These are phyloP conservation scores for Rubroboletus pulcherrimus DNA, from an alignment of 768 basidiomycete species.

Conservation along the genomic window DNA sequence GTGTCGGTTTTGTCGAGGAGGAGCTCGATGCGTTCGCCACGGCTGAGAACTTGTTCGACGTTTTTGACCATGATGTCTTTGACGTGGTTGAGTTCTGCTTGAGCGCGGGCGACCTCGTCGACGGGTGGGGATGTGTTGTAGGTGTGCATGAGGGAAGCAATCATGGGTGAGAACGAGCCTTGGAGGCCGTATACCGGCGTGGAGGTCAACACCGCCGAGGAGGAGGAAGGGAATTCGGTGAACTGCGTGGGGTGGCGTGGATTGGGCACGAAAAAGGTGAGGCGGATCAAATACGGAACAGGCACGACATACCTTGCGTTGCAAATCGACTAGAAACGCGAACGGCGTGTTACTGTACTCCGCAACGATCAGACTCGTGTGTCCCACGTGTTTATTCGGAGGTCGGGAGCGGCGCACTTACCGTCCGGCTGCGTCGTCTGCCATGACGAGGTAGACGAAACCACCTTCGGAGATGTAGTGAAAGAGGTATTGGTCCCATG, in stretches of 20 bases:
- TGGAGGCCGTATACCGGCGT: conserved; percentile 64
- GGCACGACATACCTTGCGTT: conserved; percentile 54
- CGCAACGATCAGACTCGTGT: neutral
- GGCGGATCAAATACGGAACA: neutral
- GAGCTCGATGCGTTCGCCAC: conserved; percentile 94
- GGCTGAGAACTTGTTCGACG: conserved; percentile 90
- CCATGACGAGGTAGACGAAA: conserved; percentile 88
- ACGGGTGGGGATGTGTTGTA: conserved; percentile 86
- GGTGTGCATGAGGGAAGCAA: conserved; percentile 74
- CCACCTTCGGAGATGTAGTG: conserved; percentile 92
- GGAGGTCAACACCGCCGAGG: conserved; percentile 45
- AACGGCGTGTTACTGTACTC: conserved; percentile 80
- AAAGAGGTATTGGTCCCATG: conserved; percentile 91
- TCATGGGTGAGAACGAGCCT: conserved; percentile 64
- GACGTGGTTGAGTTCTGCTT: conserved; percentile 82
- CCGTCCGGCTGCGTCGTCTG: conserved; percentile 90
- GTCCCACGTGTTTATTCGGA: neutral
- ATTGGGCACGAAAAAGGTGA: too few species aligned
- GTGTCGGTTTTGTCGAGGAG: conserved; percentile 96
- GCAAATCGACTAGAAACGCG: conserved; percentile 84
- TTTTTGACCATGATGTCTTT: conserved; percentile 99
- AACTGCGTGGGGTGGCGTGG: conserved; percentile 40
- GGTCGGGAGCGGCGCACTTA: conserved; percentile 30
- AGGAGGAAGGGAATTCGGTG: conserved; percentile 58
- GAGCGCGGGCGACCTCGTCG: conserved; percentile 89